A percentile compares a stretch with the other conserved stretches of the same genome.
phyloP scores from a whole-genome alignment of 2,329 filamentous ascomycete genomes.

The Aspergillus ochraceus region DNA sequence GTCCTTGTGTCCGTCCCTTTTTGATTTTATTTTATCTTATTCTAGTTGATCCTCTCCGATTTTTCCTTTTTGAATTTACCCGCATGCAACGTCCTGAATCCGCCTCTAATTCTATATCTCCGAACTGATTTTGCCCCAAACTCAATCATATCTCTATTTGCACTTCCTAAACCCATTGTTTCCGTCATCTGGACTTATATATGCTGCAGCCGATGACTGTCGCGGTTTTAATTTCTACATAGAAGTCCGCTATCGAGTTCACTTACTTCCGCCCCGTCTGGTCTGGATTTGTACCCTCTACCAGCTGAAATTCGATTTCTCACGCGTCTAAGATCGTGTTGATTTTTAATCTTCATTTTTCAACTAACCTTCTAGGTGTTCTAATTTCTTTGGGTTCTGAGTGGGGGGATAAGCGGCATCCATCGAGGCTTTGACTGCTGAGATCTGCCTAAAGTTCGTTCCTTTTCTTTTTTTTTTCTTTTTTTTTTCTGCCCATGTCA shows the following conservation, averaged over 20 bases:
- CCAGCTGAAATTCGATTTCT: not conserved
- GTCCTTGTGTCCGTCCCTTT: not conserved
- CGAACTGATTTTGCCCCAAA: slow-evolving; percentile 7
- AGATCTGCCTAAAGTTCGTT: not conserved
- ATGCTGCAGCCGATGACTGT: slow-evolving; percentile 16
- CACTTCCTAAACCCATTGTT: slow-evolving; percentile 21
- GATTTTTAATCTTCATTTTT: not conserved
- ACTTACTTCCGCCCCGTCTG: too few relatives aligned
- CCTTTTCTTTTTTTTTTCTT: slow-evolving; percentile 2
- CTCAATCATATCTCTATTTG: slow-evolving; percentile 9
- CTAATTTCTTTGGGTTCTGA: not conserved
- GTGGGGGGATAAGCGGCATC: not conserved
- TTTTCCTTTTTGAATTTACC: slow-evolving; percentile 7
- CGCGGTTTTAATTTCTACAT: slow-evolving; percentile 2
- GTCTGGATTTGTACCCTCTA: not conserved
- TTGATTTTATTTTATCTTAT: not conserved
- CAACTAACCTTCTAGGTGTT: not conserved
- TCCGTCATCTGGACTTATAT: slow-evolving; percentile 12
- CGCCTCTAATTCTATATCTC: not conserved
- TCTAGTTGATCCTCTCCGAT: not conserved
- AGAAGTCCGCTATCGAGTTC: not conserved
- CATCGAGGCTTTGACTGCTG: not conserved
- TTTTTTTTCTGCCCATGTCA: slow-evolving; percentile 3
- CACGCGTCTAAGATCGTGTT: not conserved
- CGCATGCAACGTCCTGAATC: slow-evolving; percentile 19